These are phyloP conservation scores for Hypoxylon trugodes DNA, from an alignment of 495 filamentous ascomycete genomes.

Conservation along the genomic window DNA sequence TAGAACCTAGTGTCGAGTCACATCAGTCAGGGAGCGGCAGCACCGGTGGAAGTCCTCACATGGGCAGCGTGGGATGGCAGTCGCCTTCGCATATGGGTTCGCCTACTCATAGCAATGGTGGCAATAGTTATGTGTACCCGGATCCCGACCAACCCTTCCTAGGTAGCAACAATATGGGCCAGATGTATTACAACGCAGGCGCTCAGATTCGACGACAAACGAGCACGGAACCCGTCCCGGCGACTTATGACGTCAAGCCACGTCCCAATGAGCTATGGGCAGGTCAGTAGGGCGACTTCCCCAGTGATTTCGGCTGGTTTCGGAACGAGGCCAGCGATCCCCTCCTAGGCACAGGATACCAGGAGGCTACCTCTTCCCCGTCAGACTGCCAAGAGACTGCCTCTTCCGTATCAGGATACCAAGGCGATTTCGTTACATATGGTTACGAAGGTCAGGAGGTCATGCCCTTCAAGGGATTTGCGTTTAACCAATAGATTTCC, in stretches of 20 bases:
- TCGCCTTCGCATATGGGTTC: slow-evolving; percentile 74
- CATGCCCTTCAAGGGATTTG: background rate
- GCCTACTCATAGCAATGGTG: slow-evolving; percentile 65
- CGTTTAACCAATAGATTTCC: slow-evolving; percentile 24
- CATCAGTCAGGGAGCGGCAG: slow-evolving; percentile 71
- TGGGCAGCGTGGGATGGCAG: slow-evolving; percentile 76
- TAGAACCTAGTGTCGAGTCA: slow-evolving; percentile 86
- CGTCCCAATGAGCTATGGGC: slow-evolving; percentile 47
- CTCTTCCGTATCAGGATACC: too few relatives aligned
- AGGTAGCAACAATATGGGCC: slow-evolving; percentile 63
- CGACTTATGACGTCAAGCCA: slow-evolving; percentile 70
- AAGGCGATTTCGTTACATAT: too few relatives aligned
- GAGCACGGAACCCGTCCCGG: slow-evolving; percentile 72
- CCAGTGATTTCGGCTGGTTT: background rate
- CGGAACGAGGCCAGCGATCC: background rate
- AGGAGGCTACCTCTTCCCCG: too few relatives aligned
- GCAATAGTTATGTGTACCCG: slow-evolving; percentile 72
- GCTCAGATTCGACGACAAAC: slow-evolving; percentile 71
- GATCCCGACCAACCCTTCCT: slow-evolving; percentile 68
- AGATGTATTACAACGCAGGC: slow-evolving; percentile 69
- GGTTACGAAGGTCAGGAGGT: too few relatives aligned
- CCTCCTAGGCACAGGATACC: too few relatives aligned
- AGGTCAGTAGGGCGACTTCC: slow-evolving; percentile 41
- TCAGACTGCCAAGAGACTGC: too few relatives aligned
- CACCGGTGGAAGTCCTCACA: slow-evolving; percentile 74